These are phyloP conservation scores for Saccharum spontaneum DNA, from an alignment of 176 grass and related monocot species.

Conservation along the genomic window DNA sequence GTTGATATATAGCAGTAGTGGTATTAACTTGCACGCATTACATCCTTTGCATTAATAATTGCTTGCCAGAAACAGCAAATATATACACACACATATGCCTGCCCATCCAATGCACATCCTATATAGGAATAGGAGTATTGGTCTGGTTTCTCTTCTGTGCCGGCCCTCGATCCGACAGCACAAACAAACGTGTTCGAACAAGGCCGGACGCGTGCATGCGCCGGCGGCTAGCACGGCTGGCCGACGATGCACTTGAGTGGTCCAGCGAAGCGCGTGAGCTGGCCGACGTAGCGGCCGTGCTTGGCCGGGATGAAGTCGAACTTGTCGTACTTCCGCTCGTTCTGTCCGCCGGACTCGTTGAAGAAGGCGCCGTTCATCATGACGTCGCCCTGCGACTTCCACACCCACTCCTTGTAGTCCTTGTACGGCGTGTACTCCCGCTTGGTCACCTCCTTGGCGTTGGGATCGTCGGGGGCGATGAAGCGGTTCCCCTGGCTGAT, in stretches of 20 bases:
- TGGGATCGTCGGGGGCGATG: constrained; percentile 30
- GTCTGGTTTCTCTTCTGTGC: neutral
- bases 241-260: constrained; percentile 43
- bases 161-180: neutral
- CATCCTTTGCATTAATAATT: neutral
- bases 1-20: neutral
- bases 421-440: constrained; percentile 50
- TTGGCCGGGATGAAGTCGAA: constrained; percentile 68
- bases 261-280: constrained; percentile 63
- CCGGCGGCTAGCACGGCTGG: constrained; percentile 22
- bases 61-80: neutral
- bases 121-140: neutral
- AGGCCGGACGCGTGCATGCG: too few species aligned
- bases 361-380: constrained; percentile 79
- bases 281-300: constrained; percentile 41
- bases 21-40: neutral
- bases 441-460: constrained; percentile 79
- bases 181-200: too few species aligned
- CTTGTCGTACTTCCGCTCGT: constrained; percentile 11
- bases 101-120: neutral
- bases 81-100: neutral
- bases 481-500: constrained; percentile 91
- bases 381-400: constrained; percentile 76
- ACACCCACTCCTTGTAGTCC: constrained; percentile 76
- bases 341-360: constrained; percentile 53